These are phyloP conservation scores for Wilhelminamyces savonicus DNA, from an alignment of 805 yeast species.

Conservation along the genomic window DNA sequence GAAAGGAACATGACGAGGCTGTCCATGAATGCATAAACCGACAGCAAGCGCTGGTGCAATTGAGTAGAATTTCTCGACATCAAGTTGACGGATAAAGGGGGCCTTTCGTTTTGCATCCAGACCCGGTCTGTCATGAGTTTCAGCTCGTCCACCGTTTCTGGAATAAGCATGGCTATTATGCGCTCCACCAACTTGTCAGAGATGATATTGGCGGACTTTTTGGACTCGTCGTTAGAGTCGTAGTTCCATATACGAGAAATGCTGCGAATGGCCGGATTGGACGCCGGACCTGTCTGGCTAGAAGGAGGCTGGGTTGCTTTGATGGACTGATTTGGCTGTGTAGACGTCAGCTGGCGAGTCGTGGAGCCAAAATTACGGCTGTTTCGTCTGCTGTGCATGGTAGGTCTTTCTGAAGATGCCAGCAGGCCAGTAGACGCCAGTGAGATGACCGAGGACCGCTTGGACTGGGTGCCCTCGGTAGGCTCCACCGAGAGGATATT, in stretches of 20 bases:
- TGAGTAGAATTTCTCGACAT: conserved; percentile 65
- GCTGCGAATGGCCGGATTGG: too few relatives aligned
- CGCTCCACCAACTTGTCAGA: conserved; percentile 71
- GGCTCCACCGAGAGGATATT: conserved; percentile 26
- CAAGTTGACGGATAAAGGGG: conserved; percentile 60
- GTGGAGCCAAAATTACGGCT: neutral
- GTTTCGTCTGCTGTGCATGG: neutral
- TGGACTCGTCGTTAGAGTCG: conserved; percentile 15
- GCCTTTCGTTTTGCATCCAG: conserved; percentile 57
- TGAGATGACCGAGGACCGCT: neutral
- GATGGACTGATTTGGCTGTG: conserved; percentile 1
- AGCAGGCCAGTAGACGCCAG: neutral
- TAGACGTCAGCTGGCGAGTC: conserved; percentile 1
- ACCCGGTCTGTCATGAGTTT: conserved; percentile 44
- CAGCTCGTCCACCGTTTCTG: conserved; percentile 40
- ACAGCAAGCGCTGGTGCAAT: conserved; percentile 55
- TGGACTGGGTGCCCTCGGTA: conserved; percentile 1
- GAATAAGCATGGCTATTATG: conserved; percentile 65
- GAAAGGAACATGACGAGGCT: conserved; percentile 45
- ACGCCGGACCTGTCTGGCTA: conserved; percentile 3
- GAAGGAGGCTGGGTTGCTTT: conserved; percentile 1
- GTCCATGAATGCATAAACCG: conserved; percentile 59
- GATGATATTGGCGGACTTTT: conserved; percentile 19
- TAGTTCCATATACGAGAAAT: conserved; percentile 20
- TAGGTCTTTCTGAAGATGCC: neutral